Conservation (phyloP, 257 asterid species). For the Anisodus tanguticus region DNA sequence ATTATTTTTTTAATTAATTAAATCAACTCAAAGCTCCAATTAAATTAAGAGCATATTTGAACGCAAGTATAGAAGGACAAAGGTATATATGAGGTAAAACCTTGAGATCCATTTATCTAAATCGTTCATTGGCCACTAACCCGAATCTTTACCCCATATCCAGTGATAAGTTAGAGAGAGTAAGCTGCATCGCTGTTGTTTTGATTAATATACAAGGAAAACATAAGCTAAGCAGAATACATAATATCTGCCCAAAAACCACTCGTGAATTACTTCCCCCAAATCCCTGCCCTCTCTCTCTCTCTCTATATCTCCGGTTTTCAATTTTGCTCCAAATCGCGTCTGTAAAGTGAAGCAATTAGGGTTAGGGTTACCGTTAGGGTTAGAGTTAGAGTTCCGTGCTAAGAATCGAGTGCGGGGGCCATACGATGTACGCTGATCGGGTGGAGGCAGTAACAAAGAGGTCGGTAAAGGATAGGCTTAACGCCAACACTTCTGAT, state of each 20-base stretch:
- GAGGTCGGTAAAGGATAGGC: conserved; percentile 78
- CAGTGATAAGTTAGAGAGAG: not conserved
- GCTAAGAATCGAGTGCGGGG: conserved; percentile 30
- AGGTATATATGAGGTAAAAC: no score
- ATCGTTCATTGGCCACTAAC: not conserved
- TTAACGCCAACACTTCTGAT: conserved; percentile 55
- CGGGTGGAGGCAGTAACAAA: conserved; percentile 67
- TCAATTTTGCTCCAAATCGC: conserved; percentile 10
- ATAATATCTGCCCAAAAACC: not conserved
- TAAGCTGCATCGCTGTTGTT: not conserved
- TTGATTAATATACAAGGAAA: not conserved
- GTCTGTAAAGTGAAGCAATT: conserved; percentile 29
- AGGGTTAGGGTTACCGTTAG: conserved; percentile 40
- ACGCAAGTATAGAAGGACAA: no score
- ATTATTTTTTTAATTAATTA: no score
- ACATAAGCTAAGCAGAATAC: not conserved
- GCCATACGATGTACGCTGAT: conserved; percentile 73
- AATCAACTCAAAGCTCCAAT: no score
- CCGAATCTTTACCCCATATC: not conserved
- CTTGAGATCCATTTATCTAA: not conserved
- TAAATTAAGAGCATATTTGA: no score
- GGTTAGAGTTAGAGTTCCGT: conserved; percentile 37
- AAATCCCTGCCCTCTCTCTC: conserved; percentile 16
- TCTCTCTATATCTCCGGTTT: not conserved
- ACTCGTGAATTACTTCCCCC: not conserved